phyloP scores from a whole-genome alignment of 495 filamentous ascomycete genomes.

The Trichocladium uniseriatum region DNA sequence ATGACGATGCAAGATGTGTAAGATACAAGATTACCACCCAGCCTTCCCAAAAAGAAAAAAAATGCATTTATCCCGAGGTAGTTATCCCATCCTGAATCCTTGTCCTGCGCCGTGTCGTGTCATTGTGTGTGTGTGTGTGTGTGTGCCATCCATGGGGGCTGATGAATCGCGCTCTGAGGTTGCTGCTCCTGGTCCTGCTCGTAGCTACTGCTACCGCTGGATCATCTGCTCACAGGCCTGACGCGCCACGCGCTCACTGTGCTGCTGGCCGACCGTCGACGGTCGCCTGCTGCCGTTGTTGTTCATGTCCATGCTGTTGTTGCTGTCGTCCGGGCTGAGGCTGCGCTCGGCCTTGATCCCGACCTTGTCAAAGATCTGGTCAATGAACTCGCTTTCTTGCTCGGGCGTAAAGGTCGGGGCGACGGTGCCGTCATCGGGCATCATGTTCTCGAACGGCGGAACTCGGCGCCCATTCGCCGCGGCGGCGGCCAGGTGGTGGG shows the following conservation, averaged over 20 bases:
- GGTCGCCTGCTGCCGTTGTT: neutral
- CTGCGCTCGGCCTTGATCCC: constrained; percentile 12
- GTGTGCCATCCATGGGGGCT: too few species aligned
- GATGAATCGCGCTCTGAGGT: too few species aligned
- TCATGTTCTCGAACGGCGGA: constrained; percentile 12
- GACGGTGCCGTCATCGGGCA: constrained; percentile 14
- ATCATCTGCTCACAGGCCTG: constrained; percentile 37
- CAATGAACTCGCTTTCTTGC: constrained; percentile 35
- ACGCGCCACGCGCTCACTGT: constrained; percentile 33
- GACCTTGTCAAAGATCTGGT: constrained; percentile 28
- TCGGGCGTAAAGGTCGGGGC: constrained; percentile 23
- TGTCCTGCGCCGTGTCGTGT: too few species aligned
- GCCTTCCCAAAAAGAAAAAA: too few species aligned
- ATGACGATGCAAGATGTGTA: too few species aligned
- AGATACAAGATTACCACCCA: too few species aligned
- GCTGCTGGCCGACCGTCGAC: constrained; percentile 16
- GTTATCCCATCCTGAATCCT: too few species aligned
- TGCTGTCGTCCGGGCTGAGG: constrained; percentile 18
- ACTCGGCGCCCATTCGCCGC: too few species aligned
- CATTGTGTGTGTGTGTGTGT: neutral
- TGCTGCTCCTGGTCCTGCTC: neutral
- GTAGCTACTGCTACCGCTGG: constrained; percentile 3
- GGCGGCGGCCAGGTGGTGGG: constrained; percentile 11
- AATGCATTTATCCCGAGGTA: too few species aligned
- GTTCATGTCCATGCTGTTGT: constrained; percentile 12